These are phyloP conservation scores for Chloranthus sessilifolius DNA, from an alignment of 164 flowering plant genomes.

Conservation along the genomic window DNA sequence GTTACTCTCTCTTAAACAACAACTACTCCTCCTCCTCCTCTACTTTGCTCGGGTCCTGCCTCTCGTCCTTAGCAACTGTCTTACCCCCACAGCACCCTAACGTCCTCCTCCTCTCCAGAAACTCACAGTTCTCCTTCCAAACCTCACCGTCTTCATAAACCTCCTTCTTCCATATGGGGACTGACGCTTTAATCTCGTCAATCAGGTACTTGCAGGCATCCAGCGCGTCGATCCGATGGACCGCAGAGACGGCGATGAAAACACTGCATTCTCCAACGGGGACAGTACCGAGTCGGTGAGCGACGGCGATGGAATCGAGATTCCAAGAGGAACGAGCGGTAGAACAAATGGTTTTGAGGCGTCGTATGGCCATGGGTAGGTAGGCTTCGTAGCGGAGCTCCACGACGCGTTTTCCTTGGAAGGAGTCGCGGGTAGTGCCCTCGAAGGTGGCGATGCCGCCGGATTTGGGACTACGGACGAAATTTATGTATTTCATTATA, in stretches of 20 bases:
- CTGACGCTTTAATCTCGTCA: constrained; percentile 90
- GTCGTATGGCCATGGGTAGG: constrained; percentile 78
- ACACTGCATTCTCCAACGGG: constrained; percentile 84
- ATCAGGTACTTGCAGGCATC: constrained; percentile 81
- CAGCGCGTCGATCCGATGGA: constrained; percentile 74
- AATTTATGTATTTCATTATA: constrained; percentile 53
- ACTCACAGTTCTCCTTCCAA: constrained; percentile 95
- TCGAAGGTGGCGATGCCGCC: constrained; percentile 93
- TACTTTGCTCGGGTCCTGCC: no score
- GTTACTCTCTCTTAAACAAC: no score
- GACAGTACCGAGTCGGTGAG: constrained; percentile 76
- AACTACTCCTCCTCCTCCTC: no score
- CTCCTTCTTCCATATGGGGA: constrained; percentile 98
- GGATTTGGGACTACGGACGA: constrained; percentile 55
- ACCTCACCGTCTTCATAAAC: constrained; percentile 85
- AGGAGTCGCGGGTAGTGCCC: constrained; percentile 84
- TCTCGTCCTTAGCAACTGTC: no score
- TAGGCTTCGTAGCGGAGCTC: constrained; percentile 92
- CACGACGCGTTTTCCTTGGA: constrained; percentile 73
- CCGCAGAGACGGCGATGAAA: constrained; percentile 75
- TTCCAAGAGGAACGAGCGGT: constrained; percentile 66
- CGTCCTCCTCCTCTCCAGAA: constrained; percentile 48
- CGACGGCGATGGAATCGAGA: constrained; percentile 60
- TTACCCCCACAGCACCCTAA: constrained; percentile 20
- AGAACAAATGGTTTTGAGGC: constrained; percentile 55